Evolutionary conservation across 352 stramenopile species (phyloP), one percentile per base, ranked within the genome.

Genomic region (Hyphochytrium catenoides): DNA sequence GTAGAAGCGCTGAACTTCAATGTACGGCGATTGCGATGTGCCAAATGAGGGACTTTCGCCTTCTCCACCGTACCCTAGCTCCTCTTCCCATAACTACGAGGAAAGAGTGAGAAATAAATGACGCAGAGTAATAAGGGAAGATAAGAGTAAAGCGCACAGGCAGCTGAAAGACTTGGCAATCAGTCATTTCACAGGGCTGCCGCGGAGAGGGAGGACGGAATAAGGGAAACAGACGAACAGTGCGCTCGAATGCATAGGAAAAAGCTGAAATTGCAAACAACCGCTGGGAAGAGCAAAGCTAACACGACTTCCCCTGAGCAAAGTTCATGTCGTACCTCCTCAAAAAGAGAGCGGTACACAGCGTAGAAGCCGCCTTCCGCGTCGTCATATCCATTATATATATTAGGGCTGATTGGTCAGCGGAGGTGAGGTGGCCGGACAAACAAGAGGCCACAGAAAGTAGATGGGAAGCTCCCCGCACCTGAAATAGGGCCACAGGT

Each of bases 71-170:
- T 52, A 22, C 34, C 79, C 68, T 37, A 83, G 34, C 15, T 37
- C 48, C 30, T 83, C 68, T 37, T 81, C 75, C 64, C 79, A 41
- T n/a, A n/a, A n/a, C n/a, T n/a, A n/a, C n/a, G n/a, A n/a, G n/a
- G n/a, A n/a, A n/a, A n/a, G n/a, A n/a, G n/a, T n/a, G n/a, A n/a
- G n/a, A n/a, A n/a, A n/a, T n/a, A n/a, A n/a, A n/a, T n/a, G n/a
- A n/a, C n/a, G n/a, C n/a, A n/a, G n/a, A n/a, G n/a, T n/a, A n/a
- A n/a, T n/a, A n/a, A n/a, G n/a, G n/a, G n/a, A n/a, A n/a, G n/a
- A n/a, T n/a, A n/a, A n/a, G n/a, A n/a, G n/a, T n/a, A n/a, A n/a
- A n/a, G n/a, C n/a, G n/a, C n/a, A n/a, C n/a, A n/a, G n/a, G n/a
- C n/a, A n/a, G n/a, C n/a, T n/a, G n/a, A n/a, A n/a, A n/a, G n/a